A percentile compares a stretch with the other conserved stretches of the same genome.
Evolutionary conservation across 495 filamentous ascomycete species (phyloP).

Genomic region (Hypoxylon rickii): DNA sequence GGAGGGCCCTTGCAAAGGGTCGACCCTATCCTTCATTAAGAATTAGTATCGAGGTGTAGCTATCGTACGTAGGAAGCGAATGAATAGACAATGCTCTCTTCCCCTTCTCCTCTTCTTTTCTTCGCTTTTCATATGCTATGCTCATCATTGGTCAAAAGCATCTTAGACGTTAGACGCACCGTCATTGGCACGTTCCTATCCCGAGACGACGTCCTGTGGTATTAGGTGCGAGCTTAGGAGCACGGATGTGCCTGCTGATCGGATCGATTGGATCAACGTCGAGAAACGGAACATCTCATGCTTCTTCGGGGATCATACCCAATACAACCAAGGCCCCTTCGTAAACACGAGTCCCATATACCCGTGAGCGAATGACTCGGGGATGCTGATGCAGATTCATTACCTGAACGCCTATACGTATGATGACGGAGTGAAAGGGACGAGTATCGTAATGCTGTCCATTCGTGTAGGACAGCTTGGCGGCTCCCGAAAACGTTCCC

Average conservation of each 20-base stretch:
- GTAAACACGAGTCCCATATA: slow-evolving; percentile 21
- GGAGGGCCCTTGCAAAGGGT: neutral
- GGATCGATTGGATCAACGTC: neutral
- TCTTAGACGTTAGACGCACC: neutral
- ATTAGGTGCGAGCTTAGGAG: neutral
- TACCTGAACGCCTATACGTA: slow-evolving; percentile 26
- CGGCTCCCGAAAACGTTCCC: neutral
- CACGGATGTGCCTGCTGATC: neutral
- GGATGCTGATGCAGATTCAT: slow-evolving; percentile 29
- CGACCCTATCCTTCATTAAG: neutral
- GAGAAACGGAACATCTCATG: neutral
- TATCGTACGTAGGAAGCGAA: neutral
- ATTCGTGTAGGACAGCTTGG: neutral
- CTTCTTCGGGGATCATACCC: slow-evolving; percentile 17
- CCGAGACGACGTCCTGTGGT: too few species aligned
- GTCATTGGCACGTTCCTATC: neutral
- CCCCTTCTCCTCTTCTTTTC: neutral
- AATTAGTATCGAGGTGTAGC: neutral
- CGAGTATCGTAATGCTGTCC: neutral
- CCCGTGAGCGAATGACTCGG: slow-evolving; percentile 28
- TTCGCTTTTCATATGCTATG: neutral
- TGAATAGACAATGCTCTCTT: neutral
- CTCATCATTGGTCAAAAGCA: neutral
- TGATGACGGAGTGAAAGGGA: slow-evolving; percentile 15
- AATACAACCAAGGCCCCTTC: slow-evolving; percentile 15